These are phyloP conservation scores for Eucalyptus camaldulensis DNA, from an alignment of 345 rosid genomes.

Conservation along the genomic window DNA sequence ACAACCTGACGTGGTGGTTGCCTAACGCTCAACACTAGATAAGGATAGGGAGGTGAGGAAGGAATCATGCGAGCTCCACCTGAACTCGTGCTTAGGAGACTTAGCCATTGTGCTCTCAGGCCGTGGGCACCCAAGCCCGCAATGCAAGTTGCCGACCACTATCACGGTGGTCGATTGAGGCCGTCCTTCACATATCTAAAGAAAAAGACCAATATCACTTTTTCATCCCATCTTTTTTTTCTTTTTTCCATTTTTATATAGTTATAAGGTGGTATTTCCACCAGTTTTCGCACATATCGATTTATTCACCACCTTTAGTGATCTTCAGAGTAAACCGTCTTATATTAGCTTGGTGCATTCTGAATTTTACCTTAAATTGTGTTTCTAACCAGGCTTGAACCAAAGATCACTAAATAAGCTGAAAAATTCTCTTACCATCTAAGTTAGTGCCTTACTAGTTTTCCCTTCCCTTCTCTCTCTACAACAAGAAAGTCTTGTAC, in stretches of 20 bases:
- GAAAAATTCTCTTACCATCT: not conserved
- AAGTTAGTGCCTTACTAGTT: not conserved
- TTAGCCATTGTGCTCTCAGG: not conserved
- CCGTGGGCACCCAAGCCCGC: rapidly evolving
- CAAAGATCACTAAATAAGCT: not conserved
- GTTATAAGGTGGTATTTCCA: not conserved
- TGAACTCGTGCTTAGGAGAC: too few relatives aligned
- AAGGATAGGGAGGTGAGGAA: too few relatives aligned
- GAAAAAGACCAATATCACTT: not conserved
- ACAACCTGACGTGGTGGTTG: too few relatives aligned
- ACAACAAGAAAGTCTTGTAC: not conserved
- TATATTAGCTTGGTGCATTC: rapidly evolving
- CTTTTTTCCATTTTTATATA: too few relatives aligned
- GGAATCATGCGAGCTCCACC: too few relatives aligned
- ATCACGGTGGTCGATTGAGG: too few relatives aligned
- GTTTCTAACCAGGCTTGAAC: not conserved
- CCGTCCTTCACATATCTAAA: not conserved
- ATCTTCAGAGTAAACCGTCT: rapidly evolving
- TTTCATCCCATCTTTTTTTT: not conserved
- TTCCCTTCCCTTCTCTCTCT: not conserved
- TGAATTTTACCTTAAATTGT: too few relatives aligned
- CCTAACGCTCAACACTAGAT: too few relatives aligned
- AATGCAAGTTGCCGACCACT: not conserved
- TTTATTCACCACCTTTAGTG: rapidly evolving
- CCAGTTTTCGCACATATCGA: not conserved